Conservation (phyloP, 1,139 yeast species). For the Debaryomyces fabryi region DNA sequence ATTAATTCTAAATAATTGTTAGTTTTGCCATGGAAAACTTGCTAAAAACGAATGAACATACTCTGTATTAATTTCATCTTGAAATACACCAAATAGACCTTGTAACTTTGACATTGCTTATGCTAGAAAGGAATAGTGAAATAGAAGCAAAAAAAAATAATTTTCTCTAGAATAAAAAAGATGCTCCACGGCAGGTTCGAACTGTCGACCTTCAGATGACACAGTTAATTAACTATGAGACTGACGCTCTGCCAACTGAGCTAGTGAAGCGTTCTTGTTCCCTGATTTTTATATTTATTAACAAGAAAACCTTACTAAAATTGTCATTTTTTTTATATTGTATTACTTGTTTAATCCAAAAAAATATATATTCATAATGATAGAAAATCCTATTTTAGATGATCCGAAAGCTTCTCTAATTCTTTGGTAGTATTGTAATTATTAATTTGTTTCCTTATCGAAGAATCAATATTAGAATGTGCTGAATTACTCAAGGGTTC, state of each 20-base stretch:
- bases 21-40: neutral
- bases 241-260: conserved; percentile 57
- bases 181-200: conserved; percentile 59
- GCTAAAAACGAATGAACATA: conserved; percentile 6
- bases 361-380: neutral
- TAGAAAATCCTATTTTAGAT: neutral
- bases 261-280: conserved; percentile 39
- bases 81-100: conserved; percentile 10
- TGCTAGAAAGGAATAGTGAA: neutral
- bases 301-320: neutral
- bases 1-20: conserved; percentile 7
- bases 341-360: neutral
- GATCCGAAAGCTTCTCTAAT: conserved; percentile 5
- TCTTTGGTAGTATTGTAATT: conserved; percentile 3
- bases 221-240: conserved; percentile 39
- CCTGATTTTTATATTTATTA: neutral
- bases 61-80: conserved; percentile 13
- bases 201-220: conserved; percentile 57
- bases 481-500: neutral
- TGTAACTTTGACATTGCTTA: conserved; percentile 4
- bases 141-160: neutral
- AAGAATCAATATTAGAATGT: neutral
- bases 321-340: neutral
- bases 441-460: conserved; percentile 3
- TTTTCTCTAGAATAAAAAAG: conserved; percentile 17